These are phyloP conservation scores for Thinopyrum obtusiflorum DNA, from an alignment of 202 grass and related monocot species.

Conservation along the genomic window DNA sequence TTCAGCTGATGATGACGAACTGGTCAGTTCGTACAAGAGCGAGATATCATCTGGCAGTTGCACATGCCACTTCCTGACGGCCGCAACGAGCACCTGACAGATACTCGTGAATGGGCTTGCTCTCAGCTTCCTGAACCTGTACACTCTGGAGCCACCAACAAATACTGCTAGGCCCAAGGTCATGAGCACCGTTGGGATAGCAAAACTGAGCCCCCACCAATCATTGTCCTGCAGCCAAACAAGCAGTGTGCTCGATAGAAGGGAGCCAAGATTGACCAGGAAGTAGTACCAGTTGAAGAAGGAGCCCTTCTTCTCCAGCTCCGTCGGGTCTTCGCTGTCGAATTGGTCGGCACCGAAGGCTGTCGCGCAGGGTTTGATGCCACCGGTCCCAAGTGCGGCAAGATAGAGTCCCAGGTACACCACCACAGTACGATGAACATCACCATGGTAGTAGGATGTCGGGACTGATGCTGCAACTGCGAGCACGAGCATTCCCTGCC, in stretches of 20 bases:
- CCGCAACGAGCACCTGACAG: conserved; percentile 38
- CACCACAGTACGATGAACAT: conserved; percentile 26
- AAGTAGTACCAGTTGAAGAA: conserved; percentile 57
- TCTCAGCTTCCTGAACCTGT: conserved; percentile 12
- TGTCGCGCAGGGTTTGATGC: conserved; percentile 41
- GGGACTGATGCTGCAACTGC: background rate
- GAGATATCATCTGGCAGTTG: conserved; percentile 21
- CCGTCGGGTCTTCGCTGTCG: conserved; percentile 41
- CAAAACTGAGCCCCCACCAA: conserved; percentile 40
- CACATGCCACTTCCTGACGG: conserved; percentile 29
- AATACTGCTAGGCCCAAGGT: background rate
- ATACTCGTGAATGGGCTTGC: conserved; percentile 30
- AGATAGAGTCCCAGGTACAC: conserved; percentile 48
- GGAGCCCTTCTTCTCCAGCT: conserved; percentile 44
- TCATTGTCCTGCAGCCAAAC: conserved; percentile 54
- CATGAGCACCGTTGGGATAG: conserved; percentile 28
- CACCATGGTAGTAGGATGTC: background rate
- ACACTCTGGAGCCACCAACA: conserved; percentile 27
- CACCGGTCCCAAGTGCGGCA: conserved; percentile 36
- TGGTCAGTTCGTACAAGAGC: conserved; percentile 16
- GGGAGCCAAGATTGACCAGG: conserved; percentile 30
- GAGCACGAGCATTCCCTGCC: conserved; percentile 5
- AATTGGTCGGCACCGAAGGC: conserved; percentile 56
- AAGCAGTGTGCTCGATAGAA: conserved; percentile 39
- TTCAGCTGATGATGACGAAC: background rate